Conservation (phyloP, 768 basidiomycete species). For the Psilocybe cyanescens region DNA sequence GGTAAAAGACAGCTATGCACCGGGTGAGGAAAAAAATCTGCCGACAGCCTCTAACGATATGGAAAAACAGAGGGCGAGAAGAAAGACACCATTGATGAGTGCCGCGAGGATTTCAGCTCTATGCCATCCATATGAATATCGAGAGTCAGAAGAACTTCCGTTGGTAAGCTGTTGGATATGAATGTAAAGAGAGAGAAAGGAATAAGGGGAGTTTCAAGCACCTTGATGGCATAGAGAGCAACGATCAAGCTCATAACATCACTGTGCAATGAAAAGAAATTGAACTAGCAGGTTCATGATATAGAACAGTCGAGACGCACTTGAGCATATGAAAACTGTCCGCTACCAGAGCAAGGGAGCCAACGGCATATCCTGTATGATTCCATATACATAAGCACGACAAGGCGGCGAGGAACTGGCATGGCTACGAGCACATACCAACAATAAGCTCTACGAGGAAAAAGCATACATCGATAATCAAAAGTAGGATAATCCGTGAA, state of each 20-base stretch:
- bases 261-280: slow-evolving; percentile 44
- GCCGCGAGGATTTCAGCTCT: slow-evolving; percentile 96
- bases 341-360: slow-evolving; percentile 92
- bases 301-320: slow-evolving; percentile 45
- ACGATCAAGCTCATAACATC: slow-evolving; percentile 96
- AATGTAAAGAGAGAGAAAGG: slow-evolving; percentile 5
- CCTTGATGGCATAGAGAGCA: slow-evolving; percentile 81
- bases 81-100: slow-evolving; percentile 94
- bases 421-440: slow-evolving; percentile 45
- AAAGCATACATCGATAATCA: slow-evolving; percentile 85
- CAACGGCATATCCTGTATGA: slow-evolving; percentile 85
- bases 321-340: slow-evolving; percentile 99
- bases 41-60: slow-evolving; percentile 92
- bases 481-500: slow-evolving; percentile 72
- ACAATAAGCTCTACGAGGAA: slow-evolving; percentile 86
- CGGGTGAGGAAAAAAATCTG: slow-evolving; percentile 85
- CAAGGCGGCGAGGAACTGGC: not conserved
- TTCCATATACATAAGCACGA: slow-evolving; percentile 8
- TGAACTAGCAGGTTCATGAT: slow-evolving; percentile 4
- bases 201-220: slow-evolving; percentile 5
- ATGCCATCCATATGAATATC: slow-evolving; percentile 99
- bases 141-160: slow-evolving; percentile 59
- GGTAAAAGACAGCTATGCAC: slow-evolving; percentile 41
- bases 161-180: slow-evolving; percentile 57
- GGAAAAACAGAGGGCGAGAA: slow-evolving; percentile 95